Conservation (phyloP, 2,329 filamentous ascomycete species). For the Sphaceloma murrayae region DNA sequence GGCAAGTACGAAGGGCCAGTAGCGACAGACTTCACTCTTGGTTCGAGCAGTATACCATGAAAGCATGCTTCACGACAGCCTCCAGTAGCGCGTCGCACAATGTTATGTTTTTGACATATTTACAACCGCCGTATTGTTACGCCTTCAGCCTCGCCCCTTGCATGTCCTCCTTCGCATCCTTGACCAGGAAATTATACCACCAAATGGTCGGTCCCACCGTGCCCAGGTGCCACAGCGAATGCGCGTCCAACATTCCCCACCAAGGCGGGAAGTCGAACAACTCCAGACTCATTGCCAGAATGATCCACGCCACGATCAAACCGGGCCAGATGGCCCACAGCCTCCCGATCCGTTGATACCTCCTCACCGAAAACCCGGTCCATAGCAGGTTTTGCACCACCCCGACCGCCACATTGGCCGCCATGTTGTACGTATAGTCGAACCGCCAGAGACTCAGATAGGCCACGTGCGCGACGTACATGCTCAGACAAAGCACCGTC, state of each 20-base stretch:
- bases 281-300: conserved; percentile 91
- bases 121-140: conserved; percentile 27
- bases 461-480: conserved; percentile 68
- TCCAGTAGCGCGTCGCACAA: too few species aligned
- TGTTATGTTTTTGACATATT: conserved; percentile 7
- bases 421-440: conserved; percentile 98
- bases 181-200: conserved; percentile 90
- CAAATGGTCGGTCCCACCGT: conserved; percentile 80
- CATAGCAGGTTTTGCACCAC: conserved; percentile 73
- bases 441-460: conserved; percentile 81
- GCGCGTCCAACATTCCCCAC: conserved; percentile 76
- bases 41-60: too few species aligned
- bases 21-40: too few species aligned
- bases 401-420: conserved; percentile 77
- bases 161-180: conserved; percentile 75
- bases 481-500: conserved; percentile 59
- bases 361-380: conserved; percentile 69
- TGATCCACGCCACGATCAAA: conserved; percentile 82
- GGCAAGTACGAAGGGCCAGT: too few species aligned
- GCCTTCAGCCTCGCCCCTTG: conserved; percentile 63
- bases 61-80: too few species aligned
- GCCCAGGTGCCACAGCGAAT: conserved; percentile 90
- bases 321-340: conserved; percentile 84
- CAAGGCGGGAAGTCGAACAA: conserved; percentile 86
- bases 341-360: conserved; percentile 61